These are phyloP conservation scores for Lagenidium giganteum DNA, from an alignment of 352 stramenopile genomes.

Conservation along the genomic window DNA sequence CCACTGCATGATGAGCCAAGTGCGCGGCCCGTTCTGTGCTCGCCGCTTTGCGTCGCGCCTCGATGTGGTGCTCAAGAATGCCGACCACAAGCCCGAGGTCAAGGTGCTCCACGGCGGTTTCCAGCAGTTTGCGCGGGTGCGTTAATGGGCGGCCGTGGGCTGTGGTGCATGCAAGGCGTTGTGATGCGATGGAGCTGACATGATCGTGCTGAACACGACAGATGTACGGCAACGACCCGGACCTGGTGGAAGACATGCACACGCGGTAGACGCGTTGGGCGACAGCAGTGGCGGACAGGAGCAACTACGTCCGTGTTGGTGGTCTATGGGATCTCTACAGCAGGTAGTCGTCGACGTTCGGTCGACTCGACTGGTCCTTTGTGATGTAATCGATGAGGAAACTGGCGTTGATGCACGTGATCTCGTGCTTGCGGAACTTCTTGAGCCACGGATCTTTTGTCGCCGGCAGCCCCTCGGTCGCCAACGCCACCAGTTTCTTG, in stretches of 20 bases:
- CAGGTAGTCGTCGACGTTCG: slow-evolving; percentile 42
- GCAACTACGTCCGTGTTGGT: neutral
- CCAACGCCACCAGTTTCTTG: slow-evolving; percentile 50
- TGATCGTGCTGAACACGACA: slow-evolving; percentile 1
- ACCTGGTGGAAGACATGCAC: slow-evolving; percentile 21
- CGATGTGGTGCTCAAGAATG: slow-evolving; percentile 38
- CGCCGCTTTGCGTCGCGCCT: slow-evolving; percentile 69
- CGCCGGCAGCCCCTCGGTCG: slow-evolving; percentile 41
- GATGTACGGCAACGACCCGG: slow-evolving; percentile 15
- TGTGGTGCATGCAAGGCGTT: too few relatives aligned
- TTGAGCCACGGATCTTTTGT: slow-evolving; percentile 73
- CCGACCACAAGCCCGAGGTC: slow-evolving; percentile 39
- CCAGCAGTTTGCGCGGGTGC: slow-evolving; percentile 56
- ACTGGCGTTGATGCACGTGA: slow-evolving; percentile 69
- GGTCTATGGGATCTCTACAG: slow-evolving; percentile 28
- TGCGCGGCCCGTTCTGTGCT: slow-evolving; percentile 76
- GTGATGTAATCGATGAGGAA: slow-evolving; percentile 86
- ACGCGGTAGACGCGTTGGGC: too few relatives aligned
- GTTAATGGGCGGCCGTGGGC: too few relatives aligned
- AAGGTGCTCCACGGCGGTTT: slow-evolving; percentile 71
- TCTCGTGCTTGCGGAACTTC: slow-evolving; percentile 52
- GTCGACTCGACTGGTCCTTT: slow-evolving; percentile 62
- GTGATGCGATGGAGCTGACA: too few relatives aligned
- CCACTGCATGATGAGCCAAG: slow-evolving; percentile 87
- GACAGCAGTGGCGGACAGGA: too few relatives aligned